Evolutionary conservation across 441 rosid species (phyloP).

Genomic region (Euphorbia celastroides): DNA sequence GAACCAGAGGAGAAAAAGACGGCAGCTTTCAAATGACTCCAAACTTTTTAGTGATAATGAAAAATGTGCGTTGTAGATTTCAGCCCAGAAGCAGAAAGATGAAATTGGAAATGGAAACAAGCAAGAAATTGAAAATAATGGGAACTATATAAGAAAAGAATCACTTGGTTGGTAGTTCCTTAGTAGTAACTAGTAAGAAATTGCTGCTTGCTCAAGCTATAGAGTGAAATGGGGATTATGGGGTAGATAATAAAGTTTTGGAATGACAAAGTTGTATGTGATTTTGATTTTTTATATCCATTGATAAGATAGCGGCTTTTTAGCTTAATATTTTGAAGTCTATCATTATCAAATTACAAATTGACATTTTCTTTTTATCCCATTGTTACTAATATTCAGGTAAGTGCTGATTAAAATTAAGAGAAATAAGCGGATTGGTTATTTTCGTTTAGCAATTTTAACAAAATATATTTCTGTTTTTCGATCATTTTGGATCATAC

Average conservation of each 20-base stretch:
- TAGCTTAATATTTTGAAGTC: background rate
- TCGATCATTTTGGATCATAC: too few species aligned
- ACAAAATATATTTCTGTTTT: too few species aligned
- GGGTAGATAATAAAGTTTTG: background rate
- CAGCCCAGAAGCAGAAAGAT: background rate
- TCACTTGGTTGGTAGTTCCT: background rate
- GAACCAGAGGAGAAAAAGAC: background rate
- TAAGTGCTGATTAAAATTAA: too few species aligned
- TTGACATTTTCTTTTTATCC: background rate
- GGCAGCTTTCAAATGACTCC: background rate
- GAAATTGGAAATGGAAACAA: background rate
- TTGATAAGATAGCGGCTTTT: background rate
- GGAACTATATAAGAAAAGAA: background rate
- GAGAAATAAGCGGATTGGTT: too few species aligned
- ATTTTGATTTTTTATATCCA: background rate
- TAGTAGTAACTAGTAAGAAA: background rate
- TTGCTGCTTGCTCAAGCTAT: background rate
- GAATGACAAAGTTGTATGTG: background rate
- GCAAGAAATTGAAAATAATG: background rate
- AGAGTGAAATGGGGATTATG: background rate
- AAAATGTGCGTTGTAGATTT: background rate
- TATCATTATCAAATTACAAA: background rate
- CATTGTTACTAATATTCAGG: too few species aligned
- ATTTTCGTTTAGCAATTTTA: too few species aligned
- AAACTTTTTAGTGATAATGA: too few species aligned